Evolutionary conservation across 2,329 filamentous ascomycete genomes (phyloP), one percentile per base, ranked within the genome.

Genomic region (Rutstroemia sp.): DNA sequence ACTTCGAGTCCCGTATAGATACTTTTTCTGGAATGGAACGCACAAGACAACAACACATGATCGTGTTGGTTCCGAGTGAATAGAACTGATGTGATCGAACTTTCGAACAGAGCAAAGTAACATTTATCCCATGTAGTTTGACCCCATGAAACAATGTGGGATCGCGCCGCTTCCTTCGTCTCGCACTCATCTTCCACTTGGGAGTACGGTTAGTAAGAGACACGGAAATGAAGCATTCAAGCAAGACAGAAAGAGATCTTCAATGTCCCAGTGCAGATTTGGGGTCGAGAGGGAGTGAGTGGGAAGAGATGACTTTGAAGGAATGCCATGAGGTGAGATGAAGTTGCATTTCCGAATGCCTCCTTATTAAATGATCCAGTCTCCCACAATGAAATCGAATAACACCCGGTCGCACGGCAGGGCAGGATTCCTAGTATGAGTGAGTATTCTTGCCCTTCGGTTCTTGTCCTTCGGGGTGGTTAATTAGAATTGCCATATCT

Each of bases 131-230:
- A 10, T 23, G 19, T 21, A 17, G 14, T 42, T 40, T 21, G 27
- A 51, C 30, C 38, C 25, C 53, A 39, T 55, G 53, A 55, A 51
- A 50, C 53, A 42, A 39, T 21, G 34, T 54, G 36, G 53, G 47
- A 55, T 55, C 17, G 8, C 53, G 52, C 53, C 46, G 34, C 46
- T 55, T 55, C 52, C 53, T 55, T 55, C 53, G 47, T 44, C 23
- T 44, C 47, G 45, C 25, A 40, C 46, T 50, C 45, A 54, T 50
- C 49, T 54, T 14, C 42, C 21, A 16, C 12, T 4, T 14, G 23
- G 42, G 42, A 21, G 7, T 21, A 23, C 4, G 10, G 30, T 23
- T 46, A 12, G 42, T 46, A 46, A 46, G 17, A 14, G 21, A 23
- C 10, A 14, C 19, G 19, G 19, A 46, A 23, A 19, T 46, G 21